Base-by-base conservation (phyloP, 1,139 yeast species). In the Hansenula sp. region DNA sequence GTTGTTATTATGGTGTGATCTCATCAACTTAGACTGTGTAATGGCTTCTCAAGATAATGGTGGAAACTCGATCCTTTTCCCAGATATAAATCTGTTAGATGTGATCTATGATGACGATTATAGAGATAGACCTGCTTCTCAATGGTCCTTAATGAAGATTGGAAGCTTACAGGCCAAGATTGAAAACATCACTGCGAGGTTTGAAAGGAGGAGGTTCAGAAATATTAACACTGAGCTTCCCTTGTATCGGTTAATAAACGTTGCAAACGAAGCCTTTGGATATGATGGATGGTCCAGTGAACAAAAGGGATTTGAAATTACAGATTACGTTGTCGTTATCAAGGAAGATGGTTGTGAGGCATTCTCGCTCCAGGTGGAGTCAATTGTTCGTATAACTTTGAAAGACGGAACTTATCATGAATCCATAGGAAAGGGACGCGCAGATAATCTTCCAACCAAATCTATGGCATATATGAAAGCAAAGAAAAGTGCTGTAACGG, bases 401-500 rank as follows among this genome's bases (percentile, higher is more conserved):
- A 67, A 62, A 42, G 86, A 80, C 51, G 82, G 81, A 0, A 74
- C 81, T 0, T 57, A 53, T 24, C 59, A 64, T 12, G 71, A 69
- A 19, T 67, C 63, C 4, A 41, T 38, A 5, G 85, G 84, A 0
- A 42, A 44, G 1, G 84, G 81, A 1, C 59, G 58, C 15, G 66
- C 73, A 1, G 51, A 52, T 3, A 67, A 66, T 29, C 39, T 70
- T 42, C 74, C 79, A 0, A 52, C 42, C 2, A 60, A 57, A 42
- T 54, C 56, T 4, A 43, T 55, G 48, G 68, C 80, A 12, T 71
- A 62, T 44, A 63, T 65, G 35, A 74, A 71, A 43, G 71, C 76
- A 17, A 75, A 74, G 55, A 79, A 79, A 52, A 76, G 75, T 57
- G 80, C 84, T 1, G 63, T 72, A 1, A 72, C 79, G 0, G 73